Conservation (phyloP, 108 stramenopile genomes). For the Epipyxis sp. region DNA sequence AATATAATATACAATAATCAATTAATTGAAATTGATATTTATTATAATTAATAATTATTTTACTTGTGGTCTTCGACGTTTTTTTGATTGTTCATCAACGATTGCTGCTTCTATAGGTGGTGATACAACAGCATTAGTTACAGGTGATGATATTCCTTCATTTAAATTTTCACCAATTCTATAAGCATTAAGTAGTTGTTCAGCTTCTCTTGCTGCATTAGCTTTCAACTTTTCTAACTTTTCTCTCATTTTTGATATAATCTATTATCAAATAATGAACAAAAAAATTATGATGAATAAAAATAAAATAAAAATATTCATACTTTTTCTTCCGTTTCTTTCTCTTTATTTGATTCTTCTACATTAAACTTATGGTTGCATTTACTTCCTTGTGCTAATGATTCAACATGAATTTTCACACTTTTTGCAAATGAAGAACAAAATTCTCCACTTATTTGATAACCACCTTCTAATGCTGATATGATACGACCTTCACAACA, state of each 20-base stretch:
- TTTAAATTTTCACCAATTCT: background rate
- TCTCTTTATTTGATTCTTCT: background rate
- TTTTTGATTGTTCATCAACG: background rate
- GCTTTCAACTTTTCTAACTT: background rate
- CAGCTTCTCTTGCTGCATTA: no score
- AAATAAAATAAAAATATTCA: background rate
- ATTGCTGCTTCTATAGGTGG: background rate
- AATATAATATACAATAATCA: background rate
- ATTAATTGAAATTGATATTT: background rate
- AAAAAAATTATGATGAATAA: background rate
- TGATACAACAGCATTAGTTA: background rate
- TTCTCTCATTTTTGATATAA: background rate
- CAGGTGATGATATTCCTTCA: background rate
- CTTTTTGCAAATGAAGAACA: constrained; percentile 11
- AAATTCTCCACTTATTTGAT: constrained; percentile 42
- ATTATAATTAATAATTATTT: background rate
- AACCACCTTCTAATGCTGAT: constrained; percentile 89
- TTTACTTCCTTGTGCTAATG: background rate
- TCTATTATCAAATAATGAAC: background rate
- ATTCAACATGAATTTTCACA: constrained; percentile 8
- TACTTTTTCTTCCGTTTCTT: constrained; percentile 2
- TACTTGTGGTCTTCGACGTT: background rate
- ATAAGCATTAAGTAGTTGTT: no score
- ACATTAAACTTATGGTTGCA: background rate
- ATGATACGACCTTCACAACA: constrained; percentile 69